Evolutionary conservation across 2,329 filamentous ascomycete genomes (phyloP), one percentile per base, ranked within the genome.

Genomic region (Beauveria varroae): DNA sequence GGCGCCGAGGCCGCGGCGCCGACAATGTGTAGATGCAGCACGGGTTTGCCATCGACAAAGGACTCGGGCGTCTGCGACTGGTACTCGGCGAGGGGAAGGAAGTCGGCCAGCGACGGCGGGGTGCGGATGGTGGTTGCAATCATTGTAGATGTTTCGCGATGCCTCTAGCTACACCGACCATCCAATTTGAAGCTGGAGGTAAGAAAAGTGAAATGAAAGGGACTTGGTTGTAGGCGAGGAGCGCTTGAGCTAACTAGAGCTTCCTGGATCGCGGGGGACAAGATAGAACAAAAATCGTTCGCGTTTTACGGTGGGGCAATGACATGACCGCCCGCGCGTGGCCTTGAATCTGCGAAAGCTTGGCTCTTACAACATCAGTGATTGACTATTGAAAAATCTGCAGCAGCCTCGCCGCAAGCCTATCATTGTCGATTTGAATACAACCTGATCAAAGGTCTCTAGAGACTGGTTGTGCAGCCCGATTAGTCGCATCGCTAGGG

Each of bases 61-160:
- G 83, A 87, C 62, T 80, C 78, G 1, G 90, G 90, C 1, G 90
- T 93, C 68, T 86, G 85, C 57, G 85, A 79, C 71, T 91, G 84
- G 70, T 91, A 89, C 63, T 90, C 86, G 62, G 80, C 77, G 51
- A 93, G 80, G 5, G 83, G 77, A 40, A 81, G 85, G 73, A 86
- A 93, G 69, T 86, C 82, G 41, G 78, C 77, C 16, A 79, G 68
- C 18, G 79, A 75, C 5, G 87, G 88, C 30, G 84, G 76, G 3
- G 75, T 75, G 54, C 79, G 79, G 51, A 90, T 82, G 1, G 83
- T 85, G 5, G 80, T 82, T 37, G 81, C 76, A 53, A 81, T 69
- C 74, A 76, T 76, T 24, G 41, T 10, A n/a, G 41, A 20, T 20
- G 3, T 43, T n/a, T 43, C n/a, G 18, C 41, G n/a, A 20, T 43